These are phyloP conservation scores for Flaveria trinervia DNA, from an alignment of 129 eudicot genomes.

Conservation along the genomic window DNA sequence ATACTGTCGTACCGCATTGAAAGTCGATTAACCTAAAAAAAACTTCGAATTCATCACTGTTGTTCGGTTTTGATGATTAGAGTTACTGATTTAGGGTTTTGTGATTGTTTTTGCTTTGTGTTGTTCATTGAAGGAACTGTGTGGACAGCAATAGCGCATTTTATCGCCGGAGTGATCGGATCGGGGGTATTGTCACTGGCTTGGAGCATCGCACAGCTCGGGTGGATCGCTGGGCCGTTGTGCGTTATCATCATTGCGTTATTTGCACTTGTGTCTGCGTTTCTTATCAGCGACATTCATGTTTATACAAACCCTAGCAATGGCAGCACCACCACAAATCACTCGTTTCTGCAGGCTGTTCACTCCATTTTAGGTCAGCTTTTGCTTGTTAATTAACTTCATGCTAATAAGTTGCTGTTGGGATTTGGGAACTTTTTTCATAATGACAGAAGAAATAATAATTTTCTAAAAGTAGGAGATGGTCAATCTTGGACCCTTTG, in stretches of 20 bases:
- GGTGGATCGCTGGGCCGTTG: conserved; percentile 91
- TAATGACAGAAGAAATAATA: too few species aligned
- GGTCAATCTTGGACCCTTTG: too few species aligned
- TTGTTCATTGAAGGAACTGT: conserved; percentile 48
- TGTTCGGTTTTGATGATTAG: neutral
- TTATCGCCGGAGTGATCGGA: conserved; percentile 81
- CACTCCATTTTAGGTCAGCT: conserved; percentile 54
- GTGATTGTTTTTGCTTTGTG: neutral
- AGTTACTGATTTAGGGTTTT: neutral
- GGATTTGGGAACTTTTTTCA: too few species aligned
- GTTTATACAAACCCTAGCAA: conserved; percentile 54
- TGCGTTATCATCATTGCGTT: conserved; percentile 50
- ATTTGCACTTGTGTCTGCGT: conserved; percentile 56
- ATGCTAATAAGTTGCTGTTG: neutral
- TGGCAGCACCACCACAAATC: conserved; percentile 58
- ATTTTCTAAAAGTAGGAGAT: too few species aligned
- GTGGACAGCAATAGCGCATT: conserved; percentile 82
- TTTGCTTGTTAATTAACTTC: neutral
- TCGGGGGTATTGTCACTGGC: conserved; percentile 82
- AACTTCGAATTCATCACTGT: neutral
- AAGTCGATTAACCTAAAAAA: too few species aligned
- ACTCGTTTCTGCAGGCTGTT: conserved; percentile 68
- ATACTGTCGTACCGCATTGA: too few species aligned
- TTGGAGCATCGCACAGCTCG: conserved; percentile 82
- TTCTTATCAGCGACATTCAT: conserved; percentile 60